Percentiles rank a stretch among this genome's conserved stretches.
Evolutionary conservation across 2,329 filamentous ascomycete species (phyloP).

Genomic region (Periglandula ipomoeae): DNA sequence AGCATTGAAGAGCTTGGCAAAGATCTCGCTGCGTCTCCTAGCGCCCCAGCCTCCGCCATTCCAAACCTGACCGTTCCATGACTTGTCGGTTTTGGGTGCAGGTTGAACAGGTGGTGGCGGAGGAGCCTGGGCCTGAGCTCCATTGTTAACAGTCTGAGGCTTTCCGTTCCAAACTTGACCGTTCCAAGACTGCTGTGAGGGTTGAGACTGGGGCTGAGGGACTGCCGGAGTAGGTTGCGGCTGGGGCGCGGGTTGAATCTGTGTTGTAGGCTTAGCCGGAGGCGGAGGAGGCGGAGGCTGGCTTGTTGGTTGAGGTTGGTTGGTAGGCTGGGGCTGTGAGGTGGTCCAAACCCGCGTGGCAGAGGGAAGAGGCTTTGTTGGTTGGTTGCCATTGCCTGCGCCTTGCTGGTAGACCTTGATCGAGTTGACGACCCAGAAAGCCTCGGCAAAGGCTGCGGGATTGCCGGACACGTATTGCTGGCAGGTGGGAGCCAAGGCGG

Average conservation of each 20-base stretch:
- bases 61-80: conserved; percentile 7
- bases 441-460: conserved; percentile 58
- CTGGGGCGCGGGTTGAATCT: neutral
- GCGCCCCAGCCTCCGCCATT: conserved; percentile 4
- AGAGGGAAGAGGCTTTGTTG: neutral
- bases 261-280: neutral
- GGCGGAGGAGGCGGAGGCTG: too few relatives aligned
- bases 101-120: neutral
- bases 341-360: neutral
- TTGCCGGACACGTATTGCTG: conserved; percentile 62
- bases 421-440: conserved; percentile 70
- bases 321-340: neutral
- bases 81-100: neutral
- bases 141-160: neutral
- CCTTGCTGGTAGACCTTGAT: conserved; percentile 49
- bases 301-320: neutral
- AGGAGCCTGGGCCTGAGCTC: neutral
- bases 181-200: neutral
- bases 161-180: conserved; percentile 3
- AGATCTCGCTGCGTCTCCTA: neutral
- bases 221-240: neutral
- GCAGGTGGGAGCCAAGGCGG: conserved; percentile 54
- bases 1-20: neutral
- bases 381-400: neutral
- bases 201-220: neutral